Evolutionary conservation across 495 filamentous ascomycete genomes (phyloP), one percentile per base, ranked within the genome.

Genomic region (Aspergillus nanangensis): DNA sequence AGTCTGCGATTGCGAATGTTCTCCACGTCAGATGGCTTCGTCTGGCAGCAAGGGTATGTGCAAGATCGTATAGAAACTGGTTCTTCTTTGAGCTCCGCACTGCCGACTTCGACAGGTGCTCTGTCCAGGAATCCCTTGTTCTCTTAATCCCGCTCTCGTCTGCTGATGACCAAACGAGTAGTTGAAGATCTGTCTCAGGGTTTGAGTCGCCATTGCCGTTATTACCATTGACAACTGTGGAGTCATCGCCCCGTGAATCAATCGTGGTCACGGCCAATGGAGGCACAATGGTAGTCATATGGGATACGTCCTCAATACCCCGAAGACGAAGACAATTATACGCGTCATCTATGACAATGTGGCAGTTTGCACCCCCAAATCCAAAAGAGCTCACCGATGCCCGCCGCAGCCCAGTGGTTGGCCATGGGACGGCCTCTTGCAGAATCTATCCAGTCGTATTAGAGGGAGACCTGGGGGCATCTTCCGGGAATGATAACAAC

Each of bases 321-420:
- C n/a, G n/a, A n/a, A n/a, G n/a, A n/a, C n/a, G n/a, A n/a, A n/a
- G n/a, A n/a, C n/a, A n/a, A n/a, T n/a, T n/a, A n/a, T n/a, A n/a
- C n/a, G 43, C 48, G 17, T 57, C 39, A 3, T 66, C 60, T 3
- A 69, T 34, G 27, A 64, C 48, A 27, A 45, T 46, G 40, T 63
- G 60, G 5, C 52, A 50, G 47, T 68, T 68, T 5, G 58, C 54
- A 7, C 64, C 62, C n/a, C 60, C 60, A n/a, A 46, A 56, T 3
- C 66, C 64, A 32, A 66, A 70, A 9, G 36, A 47, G 31, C 58
- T 64, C 19, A 68, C 47, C 19, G 38, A 48, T 0, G 45, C 51
- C 20, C 57, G 52, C 3, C 39, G 47, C 11, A 45, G 22, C 0
- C 48, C 40, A 2, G 21, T 8, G 8, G 1, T 24, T 15, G 54